Base-by-base conservation (phyloP, 805 yeast genomes). In the Clavispora fructus region DNA sequence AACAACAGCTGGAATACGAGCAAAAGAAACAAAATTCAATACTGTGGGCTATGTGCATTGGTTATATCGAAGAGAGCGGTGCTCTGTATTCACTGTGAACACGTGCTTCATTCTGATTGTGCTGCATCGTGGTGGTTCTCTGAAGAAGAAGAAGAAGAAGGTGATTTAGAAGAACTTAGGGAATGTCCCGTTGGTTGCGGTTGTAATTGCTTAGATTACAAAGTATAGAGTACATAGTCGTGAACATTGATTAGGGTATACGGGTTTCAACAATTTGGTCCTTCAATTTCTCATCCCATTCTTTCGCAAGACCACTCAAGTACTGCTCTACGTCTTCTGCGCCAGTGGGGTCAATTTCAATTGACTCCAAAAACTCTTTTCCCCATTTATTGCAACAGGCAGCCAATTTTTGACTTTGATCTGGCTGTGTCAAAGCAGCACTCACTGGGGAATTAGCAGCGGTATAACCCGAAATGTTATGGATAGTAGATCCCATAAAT, bases 391-490 rank as follows among this genome's bases (percentile, higher is more conserved):
- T 73, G 23, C 85, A 75, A 0, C 90, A 87, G 8, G 96, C 87
- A 4, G 96, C 96, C 3, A 65, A 54, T 45, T 71, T 71, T 48
- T 77, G 79, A 56, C 82, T 81, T 43, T 82, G 68, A 17, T 70
- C 69, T 57, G 80, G 82, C n/a, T 55, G 14, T 65, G 66, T 30
- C 69, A 85, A 76, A 7, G 83, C 86, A 27, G 62, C 62, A 14
- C 54, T 50, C 2, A 88, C 74, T 1, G 94, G 88, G 1, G 98
- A 88, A 60, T 86, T 85, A 8, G 98, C 96, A 12, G 95, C 97
- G 11, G 74, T 82, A 65, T 90, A 88, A 1, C 98, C 96, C 28
- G 83, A 77, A 38, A 94, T 86, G 56, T 86, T 87, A 62, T 92
- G 96, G 83, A 92, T 86, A 13, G 85, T 85, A 6, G 95, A 85